phyloP scores from a whole-genome alignment of 129 eudicot genomes.

The Helianthus tuberosus region DNA sequence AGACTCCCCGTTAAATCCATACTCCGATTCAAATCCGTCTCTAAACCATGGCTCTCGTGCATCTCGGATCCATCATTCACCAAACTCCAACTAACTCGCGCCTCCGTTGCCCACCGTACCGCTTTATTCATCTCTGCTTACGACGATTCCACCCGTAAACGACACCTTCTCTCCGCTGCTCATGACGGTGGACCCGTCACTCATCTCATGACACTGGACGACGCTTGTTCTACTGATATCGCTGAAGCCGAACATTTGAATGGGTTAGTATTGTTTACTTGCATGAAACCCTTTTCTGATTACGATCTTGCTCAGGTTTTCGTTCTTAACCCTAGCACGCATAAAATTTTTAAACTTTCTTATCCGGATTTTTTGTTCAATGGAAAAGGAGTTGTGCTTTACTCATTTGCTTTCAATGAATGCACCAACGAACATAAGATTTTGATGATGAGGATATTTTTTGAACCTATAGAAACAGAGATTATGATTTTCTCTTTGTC shows the following conservation, averaged over 20 bases:
- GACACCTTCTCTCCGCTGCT: conserved; percentile 1
- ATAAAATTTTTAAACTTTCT: background rate
- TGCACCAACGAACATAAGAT: too few species aligned
- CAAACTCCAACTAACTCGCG: conserved; percentile 11
- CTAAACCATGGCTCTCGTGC: conserved; percentile 22
- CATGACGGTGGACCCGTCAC: too few species aligned
- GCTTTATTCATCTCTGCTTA: background rate
- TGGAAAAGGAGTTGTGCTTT: background rate
- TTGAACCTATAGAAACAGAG: too few species aligned
- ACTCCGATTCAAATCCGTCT: conserved; percentile 2
- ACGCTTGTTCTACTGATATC: background rate
- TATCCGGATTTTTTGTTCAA: background rate
- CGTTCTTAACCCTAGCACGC: conserved; percentile 18
- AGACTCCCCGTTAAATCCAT: conserved; percentile 12
- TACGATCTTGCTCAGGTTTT: background rate
- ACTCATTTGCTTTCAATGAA: background rate
- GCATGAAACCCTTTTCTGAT: background rate
- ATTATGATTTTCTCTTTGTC: too few species aligned
- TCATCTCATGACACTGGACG: background rate
- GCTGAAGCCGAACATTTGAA: conserved; percentile 5
- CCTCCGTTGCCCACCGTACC: background rate
- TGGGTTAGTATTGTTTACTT: conserved; percentile 4
- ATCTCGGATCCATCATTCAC: conserved; percentile 14
- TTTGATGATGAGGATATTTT: too few species aligned
- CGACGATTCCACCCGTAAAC: background rate